phyloP scores from a whole-genome alignment of 1,139 yeast genomes.

The Wickerhamomyces sp. region DNA sequence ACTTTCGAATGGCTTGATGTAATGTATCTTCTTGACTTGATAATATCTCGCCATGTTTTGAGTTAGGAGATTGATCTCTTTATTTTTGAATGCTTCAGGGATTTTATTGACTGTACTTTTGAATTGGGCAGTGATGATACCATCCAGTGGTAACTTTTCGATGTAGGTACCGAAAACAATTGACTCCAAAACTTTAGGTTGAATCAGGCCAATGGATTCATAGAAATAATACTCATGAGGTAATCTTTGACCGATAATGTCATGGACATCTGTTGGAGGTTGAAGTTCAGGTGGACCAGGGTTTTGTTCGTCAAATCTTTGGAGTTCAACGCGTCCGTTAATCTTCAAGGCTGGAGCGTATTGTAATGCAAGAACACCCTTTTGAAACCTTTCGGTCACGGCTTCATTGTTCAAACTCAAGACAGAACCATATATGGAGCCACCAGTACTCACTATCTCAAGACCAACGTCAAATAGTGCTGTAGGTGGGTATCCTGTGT shows the following conservation, averaged over 20 bases:
- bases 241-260: conserved; percentile 75
- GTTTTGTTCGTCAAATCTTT: conserved; percentile 26
- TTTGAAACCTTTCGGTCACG: conserved; percentile 38
- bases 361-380: conserved; percentile 47
- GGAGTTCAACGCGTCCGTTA: conserved; percentile 66
- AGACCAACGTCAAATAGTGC: conserved; percentile 35
- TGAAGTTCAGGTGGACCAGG: conserved; percentile 33
- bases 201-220: conserved; percentile 70
- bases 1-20: conserved; percentile 57
- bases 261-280: conserved; percentile 74
- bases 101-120: conserved; percentile 48
- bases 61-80: conserved; percentile 63
- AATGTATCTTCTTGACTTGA: conserved; percentile 65
- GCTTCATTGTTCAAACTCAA: conserved; percentile 23
- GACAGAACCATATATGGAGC: conserved; percentile 38
- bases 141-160: conserved; percentile 70
- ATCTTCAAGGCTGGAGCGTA: conserved; percentile 67
- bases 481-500: conserved; percentile 28
- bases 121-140: conserved; percentile 55
- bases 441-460: conserved; percentile 40
- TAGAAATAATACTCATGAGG: conserved; percentile 87
- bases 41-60: conserved; percentile 78
- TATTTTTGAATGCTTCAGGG: conserved; percentile 45
- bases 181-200: conserved; percentile 61
- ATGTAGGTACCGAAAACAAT: conserved; percentile 59